Conservation (phyloP, 345 rosid species). For the Eucalyptus guilfoylei region DNA sequence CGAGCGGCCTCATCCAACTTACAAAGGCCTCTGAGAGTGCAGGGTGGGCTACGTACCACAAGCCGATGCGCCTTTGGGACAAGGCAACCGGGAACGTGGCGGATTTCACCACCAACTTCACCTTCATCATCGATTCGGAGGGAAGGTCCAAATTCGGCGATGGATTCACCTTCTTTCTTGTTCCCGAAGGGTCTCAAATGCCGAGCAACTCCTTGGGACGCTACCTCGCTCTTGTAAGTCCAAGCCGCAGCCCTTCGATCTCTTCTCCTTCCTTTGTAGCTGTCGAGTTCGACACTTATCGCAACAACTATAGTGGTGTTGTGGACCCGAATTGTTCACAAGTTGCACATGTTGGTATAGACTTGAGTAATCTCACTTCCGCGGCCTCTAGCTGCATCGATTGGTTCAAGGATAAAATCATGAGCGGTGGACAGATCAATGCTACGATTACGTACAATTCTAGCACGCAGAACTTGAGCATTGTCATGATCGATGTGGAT, state of each 20-base stretch:
- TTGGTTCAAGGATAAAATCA: neutral
- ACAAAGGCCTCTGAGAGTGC: rapidly evolving
- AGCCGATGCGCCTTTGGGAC: conserved; percentile 1
- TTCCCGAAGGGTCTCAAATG: neutral
- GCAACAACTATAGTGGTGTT: neutral
- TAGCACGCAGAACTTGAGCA: neutral
- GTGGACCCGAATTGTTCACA: neutral
- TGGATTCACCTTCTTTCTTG: conserved; percentile 11
- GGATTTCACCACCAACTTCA: conserved; percentile 1
- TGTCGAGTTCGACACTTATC: conserved; percentile 2
- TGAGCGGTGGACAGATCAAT: neutral
- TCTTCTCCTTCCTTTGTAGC: neutral
- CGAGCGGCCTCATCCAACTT: neutral
- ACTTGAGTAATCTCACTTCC: neutral
- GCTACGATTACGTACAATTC: neutral
- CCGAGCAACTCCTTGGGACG: neutral
- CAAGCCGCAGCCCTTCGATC: neutral
- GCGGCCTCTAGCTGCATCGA: neutral
- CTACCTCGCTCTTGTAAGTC: neutral
- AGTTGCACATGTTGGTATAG: neutral
- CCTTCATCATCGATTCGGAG: neutral
- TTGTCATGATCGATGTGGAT: neutral
- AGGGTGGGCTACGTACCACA: neutral
- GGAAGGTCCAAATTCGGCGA: rapidly evolving
- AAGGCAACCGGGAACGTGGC: neutral